phyloP scores from a whole-genome alignment of 208 protist species.

The Trypanosoma mega region DNA sequence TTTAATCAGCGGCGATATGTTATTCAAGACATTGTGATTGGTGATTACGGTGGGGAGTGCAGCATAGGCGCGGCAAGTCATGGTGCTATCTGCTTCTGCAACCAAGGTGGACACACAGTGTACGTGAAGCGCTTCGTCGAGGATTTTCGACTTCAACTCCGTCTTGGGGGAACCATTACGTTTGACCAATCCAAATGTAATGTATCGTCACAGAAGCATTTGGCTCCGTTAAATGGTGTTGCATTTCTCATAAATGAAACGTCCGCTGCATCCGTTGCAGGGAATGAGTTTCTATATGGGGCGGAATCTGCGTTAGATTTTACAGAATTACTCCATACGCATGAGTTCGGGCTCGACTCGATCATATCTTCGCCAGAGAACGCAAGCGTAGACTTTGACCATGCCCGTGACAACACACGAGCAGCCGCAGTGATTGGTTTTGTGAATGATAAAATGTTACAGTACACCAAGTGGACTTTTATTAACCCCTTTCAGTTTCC shows the following conservation, averaged over 20 bases:
- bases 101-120: neutral
- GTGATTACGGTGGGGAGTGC: neutral
- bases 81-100: neutral
- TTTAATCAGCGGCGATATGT: neutral
- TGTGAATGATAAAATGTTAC: neutral
- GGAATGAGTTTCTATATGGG: neutral
- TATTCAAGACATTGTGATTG: neutral
- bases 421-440: neutral
- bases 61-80: neutral
- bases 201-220: neutral
- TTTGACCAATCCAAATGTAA: neutral
- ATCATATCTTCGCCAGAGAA: neutral
- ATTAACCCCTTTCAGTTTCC: neutral
- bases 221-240: neutral
- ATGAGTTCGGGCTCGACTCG: neutral
- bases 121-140: neutral
- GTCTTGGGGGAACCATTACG: neutral
- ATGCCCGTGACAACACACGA: neutral
- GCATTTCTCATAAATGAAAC: neutral
- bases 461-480: neutral
- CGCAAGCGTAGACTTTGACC: neutral
- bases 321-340: neutral
- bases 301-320: conserved; percentile 1
- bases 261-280: neutral
- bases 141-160: neutral